Evolutionary conservation across 148 eudicot genomes (phyloP), one percentile per base, ranked within the genome.

Genomic region (Amaranthus hypochondriacus): DNA sequence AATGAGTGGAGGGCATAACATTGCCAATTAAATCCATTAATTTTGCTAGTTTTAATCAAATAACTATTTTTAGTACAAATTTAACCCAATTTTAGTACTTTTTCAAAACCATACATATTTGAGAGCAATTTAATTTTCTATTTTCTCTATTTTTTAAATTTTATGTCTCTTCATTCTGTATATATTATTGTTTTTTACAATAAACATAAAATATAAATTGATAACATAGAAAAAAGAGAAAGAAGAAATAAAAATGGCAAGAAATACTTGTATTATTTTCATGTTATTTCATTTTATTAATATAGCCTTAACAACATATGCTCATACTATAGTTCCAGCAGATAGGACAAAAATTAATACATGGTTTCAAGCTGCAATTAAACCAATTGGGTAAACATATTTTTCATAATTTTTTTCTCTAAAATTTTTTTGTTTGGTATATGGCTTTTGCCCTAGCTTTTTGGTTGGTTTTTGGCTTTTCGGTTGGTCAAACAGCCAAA

Each of bases 311-410:
- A 65, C 15, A 2, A 4, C 47, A 10, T 48, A 9, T 49, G 76
- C 80, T 71, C 56, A 60, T 56, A 72, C 61, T 3, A 11, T 56
- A 4, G 77, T 90, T 13, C 92, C 96, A 0, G 28, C 77, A 0
- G 66, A 80, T 12, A 28, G 11, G 14, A 11, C 77, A 2, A 55
- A 82, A 73, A 4, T 90, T 5, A 42, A 79, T 8, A 42, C 6
- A 6, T 90, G 89, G 92, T 90, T 88, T 66, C 46, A 75, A 5
- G 51, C 28, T 1, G 61, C 49, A 2, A 79, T 84, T 15, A 64
- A 61, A 56, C 78, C 79, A 4, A 2, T 47, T 5, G 39, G 76
- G 53, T 75, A 71, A 68, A 58, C 12, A 12, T 7, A 5, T 5
- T 55, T 5, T 5, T 3, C 12, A 55, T 9, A 55, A 55, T 55